Evolutionary conservation across 2,329 filamentous ascomycete species (phyloP).

Genomic region (Cladosporium velox): DNA sequence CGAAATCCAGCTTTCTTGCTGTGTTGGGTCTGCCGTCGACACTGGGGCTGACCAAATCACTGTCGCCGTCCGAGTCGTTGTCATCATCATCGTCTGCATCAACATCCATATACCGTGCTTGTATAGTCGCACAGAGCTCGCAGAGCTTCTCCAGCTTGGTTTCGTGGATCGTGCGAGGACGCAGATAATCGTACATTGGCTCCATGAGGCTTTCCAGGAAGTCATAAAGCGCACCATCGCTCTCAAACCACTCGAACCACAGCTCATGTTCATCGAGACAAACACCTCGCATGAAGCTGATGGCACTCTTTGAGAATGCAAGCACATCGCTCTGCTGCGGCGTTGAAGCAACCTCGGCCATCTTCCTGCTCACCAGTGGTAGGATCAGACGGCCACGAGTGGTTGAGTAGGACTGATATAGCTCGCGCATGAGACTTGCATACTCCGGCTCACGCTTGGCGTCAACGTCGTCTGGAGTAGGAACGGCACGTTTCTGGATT

Average conservation of each 20-base stretch:
- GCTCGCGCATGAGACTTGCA: slow-evolving; percentile 64
- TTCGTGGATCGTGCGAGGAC: slow-evolving; percentile 67
- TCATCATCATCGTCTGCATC: slow-evolving; percentile 53
- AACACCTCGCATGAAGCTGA: slow-evolving; percentile 65
- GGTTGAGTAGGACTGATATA: slow-evolving; percentile 64
- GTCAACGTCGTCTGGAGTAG: slow-evolving; percentile 43
- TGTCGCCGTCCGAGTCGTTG: slow-evolving; percentile 51
- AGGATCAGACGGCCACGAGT: slow-evolving; percentile 60
- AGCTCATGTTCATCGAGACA: slow-evolving; percentile 69
- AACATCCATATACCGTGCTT: slow-evolving; percentile 63
- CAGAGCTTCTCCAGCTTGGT: slow-evolving; percentile 67
- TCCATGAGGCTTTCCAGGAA: slow-evolving; percentile 69
- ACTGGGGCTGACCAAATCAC: slow-evolving; percentile 25
- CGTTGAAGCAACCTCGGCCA: slow-evolving; percentile 57
- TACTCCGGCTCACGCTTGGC: slow-evolving; percentile 65
- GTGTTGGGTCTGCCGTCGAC: slow-evolving; percentile 24
- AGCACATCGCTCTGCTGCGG: slow-evolving; percentile 65
- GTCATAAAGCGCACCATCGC: slow-evolving; percentile 63
- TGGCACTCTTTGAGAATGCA: slow-evolving; percentile 63
- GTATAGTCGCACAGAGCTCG: slow-evolving; percentile 66
- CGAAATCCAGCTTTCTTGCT: slow-evolving; percentile 57
- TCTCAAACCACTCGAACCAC: slow-evolving; percentile 68
- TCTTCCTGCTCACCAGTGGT: slow-evolving; percentile 64
- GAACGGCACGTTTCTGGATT: slow-evolving; percentile 66
- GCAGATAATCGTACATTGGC: slow-evolving; percentile 66